These are phyloP conservation scores for Fusarium begoniae DNA, from an alignment of 2,329 filamentous ascomycete genomes.

Conservation along the genomic window DNA sequence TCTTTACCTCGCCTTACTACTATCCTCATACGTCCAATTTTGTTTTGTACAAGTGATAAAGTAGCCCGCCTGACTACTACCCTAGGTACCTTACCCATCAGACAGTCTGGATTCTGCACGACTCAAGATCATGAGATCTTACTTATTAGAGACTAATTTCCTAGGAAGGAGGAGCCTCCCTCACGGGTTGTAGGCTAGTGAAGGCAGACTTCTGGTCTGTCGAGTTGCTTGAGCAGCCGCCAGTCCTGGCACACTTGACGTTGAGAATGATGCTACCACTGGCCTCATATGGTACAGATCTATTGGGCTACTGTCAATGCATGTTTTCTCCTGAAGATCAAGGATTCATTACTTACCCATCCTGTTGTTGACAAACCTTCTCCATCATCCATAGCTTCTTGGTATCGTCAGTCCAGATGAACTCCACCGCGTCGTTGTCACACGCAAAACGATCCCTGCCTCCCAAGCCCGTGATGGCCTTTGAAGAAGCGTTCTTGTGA, in stretches of 20 bases:
- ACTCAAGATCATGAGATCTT: constrained; percentile 10
- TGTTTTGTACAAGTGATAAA: background rate
- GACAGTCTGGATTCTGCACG: background rate
- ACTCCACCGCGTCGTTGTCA: constrained; percentile 52
- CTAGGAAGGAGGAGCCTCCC: constrained; percentile 18
- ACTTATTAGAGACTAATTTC: background rate
- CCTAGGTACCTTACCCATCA: background rate
- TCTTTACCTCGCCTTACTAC: background rate
- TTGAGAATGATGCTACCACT: constrained; percentile 41
- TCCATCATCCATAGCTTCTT: constrained; percentile 55
- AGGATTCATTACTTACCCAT: constrained; percentile 46
- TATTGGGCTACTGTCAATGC: constrained; percentile 19
- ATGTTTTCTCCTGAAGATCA: background rate
- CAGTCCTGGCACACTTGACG: constrained; percentile 30
- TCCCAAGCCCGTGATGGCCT: constrained; percentile 33
- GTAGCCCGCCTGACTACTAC: constrained; percentile 10
- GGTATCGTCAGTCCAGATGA: constrained; percentile 50
- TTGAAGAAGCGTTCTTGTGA: constrained; percentile 54
- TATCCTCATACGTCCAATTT: background rate
- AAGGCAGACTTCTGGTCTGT: constrained; percentile 44
- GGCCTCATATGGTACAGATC: constrained; percentile 44
- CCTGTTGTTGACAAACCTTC: constrained; percentile 51
- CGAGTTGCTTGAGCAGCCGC: constrained; percentile 43
- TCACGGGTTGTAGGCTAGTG: constrained; percentile 45
- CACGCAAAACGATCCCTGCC: constrained; percentile 53